These are phyloP conservation scores for Eucalyptus rudis DNA, from an alignment of 345 rosid species.

Conservation along the genomic window DNA sequence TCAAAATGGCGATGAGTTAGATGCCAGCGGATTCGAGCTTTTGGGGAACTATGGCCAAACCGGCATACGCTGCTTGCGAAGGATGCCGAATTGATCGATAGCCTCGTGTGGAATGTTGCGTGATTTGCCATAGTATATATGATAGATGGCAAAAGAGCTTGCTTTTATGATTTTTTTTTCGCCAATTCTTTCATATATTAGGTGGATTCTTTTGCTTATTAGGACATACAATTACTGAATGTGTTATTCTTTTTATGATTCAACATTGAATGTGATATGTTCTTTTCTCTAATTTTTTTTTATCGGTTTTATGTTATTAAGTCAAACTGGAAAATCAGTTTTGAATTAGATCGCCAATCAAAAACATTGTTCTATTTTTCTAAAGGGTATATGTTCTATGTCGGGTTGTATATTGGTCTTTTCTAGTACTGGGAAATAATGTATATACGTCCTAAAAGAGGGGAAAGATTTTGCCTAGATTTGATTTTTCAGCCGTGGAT, in stretches of 20 bases:
- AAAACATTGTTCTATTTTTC: too few species aligned
- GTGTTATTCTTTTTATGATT: neutral
- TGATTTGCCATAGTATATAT: neutral
- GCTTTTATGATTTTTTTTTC: neutral
- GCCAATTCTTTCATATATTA: neutral
- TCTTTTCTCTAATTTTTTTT: neutral
- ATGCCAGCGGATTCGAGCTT: neutral
- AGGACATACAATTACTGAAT: neutral
- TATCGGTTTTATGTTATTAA: too few species aligned
- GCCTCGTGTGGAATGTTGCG: neutral
- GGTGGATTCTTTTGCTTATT: neutral
- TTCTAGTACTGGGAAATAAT: too few species aligned
- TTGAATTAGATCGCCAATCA: too few species aligned
- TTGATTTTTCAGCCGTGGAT: too few species aligned
- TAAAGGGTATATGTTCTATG: slow-evolving; percentile 17
- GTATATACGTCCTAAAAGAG: too few species aligned
- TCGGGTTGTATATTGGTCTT: too few species aligned
- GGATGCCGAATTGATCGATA: neutral
- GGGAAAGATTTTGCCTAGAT: too few species aligned
- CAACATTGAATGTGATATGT: neutral
- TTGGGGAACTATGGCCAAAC: neutral
- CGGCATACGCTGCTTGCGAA: neutral
- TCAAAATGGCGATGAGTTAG: neutral
- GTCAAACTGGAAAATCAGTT: too few species aligned
- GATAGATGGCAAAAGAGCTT: neutral